Percentiles rank a stretch among this genome's conserved stretches.
phyloP scores from a whole-genome alignment of 345 rosid genomes.

The Diplotaxis tenuifolia region DNA sequence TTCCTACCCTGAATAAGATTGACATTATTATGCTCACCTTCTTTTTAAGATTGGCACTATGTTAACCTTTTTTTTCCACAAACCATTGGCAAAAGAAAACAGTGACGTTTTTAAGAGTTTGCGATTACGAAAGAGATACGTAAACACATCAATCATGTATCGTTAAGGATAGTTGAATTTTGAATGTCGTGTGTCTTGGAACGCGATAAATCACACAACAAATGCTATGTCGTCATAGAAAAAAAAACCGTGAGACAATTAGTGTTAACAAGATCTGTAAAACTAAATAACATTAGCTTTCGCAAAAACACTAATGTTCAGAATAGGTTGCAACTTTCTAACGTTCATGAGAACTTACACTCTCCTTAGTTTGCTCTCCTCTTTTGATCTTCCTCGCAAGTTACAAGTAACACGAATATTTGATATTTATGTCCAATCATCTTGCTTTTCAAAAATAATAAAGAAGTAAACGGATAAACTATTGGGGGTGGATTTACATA shows the following conservation, averaged over 20 bases:
- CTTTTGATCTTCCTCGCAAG: neutral
- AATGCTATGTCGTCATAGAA: neutral
- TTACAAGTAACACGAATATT: slow-evolving; percentile 12
- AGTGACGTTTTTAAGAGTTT: neutral
- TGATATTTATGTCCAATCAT: neutral
- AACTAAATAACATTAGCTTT: neutral
- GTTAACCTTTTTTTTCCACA: neutral
- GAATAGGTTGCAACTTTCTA: neutral
- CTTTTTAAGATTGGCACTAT: neutral
- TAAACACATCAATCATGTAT: neutral
- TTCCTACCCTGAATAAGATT: slow-evolving; percentile 1
- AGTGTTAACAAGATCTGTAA: neutral
- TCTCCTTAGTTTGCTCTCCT: neutral
- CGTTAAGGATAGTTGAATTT: neutral
- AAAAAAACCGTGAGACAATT: neutral
- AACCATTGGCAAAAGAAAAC: neutral
- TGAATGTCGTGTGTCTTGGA: neutral
- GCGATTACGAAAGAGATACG: neutral
- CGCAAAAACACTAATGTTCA: neutral
- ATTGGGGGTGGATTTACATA: no score
- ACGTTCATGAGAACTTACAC: slow-evolving; percentile 3
- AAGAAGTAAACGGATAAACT: no score
- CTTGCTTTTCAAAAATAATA: neutral
- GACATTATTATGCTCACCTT: neutral
- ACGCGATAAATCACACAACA: neutral